Conservation (phyloP, 768 basidiomycete species). For the Gloeostereum incarnatum region DNA sequence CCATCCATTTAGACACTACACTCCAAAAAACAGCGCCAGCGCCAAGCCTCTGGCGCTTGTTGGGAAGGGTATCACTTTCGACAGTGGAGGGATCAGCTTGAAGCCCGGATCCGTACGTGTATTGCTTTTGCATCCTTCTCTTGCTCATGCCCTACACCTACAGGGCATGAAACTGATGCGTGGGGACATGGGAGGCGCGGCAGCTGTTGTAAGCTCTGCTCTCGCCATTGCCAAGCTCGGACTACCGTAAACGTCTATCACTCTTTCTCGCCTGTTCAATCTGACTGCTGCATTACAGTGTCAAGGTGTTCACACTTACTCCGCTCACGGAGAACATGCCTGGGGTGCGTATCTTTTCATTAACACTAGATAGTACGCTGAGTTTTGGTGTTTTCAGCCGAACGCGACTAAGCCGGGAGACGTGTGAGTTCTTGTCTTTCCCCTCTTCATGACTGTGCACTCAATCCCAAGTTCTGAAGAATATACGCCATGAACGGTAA, state of each 20-base stretch:
- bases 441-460: background rate
- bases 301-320: conserved; percentile 66
- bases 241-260: conserved; percentile 51
- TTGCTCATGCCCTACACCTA: background rate
- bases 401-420: conserved; percentile 79
- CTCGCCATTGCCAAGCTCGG: conserved; percentile 74
- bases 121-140: background rate
- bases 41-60: conserved; percentile 65
- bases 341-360: conserved; percentile 37
- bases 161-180: conserved; percentile 82
- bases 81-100: conserved; percentile 81
- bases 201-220: conserved; percentile 63
- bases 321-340: conserved; percentile 87
- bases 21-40: conserved; percentile 49
- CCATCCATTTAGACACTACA: conserved; percentile 56
- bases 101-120: conserved; percentile 59
- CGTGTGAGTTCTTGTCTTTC: conserved; percentile 36
- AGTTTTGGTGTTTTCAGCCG: conserved; percentile 13
- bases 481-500: conserved; percentile 87
- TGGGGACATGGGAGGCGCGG: conserved; percentile 86
- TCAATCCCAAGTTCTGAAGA: conserved; percentile 21
- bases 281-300: conserved; percentile 25
- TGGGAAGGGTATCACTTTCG: conserved; percentile 88
- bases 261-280: background rate
- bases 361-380: background rate